Base-by-base conservation (phyloP, 345 rosid genomes). In the Eucalyptus cloeziana region DNA sequence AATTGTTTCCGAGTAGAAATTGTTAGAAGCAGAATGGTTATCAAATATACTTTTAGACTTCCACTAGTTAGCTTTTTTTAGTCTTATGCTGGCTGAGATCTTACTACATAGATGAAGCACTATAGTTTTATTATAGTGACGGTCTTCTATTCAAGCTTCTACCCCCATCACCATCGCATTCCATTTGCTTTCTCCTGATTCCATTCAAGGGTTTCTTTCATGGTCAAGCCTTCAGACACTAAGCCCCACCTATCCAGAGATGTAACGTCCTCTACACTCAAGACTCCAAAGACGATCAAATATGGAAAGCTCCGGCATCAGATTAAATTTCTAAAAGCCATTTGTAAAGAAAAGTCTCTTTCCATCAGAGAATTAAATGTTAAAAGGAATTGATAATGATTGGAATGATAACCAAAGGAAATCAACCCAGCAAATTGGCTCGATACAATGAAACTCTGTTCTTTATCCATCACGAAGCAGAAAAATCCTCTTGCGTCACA, bases 401-500 rank as follows among this genome's bases (percentile, higher is more conserved):
- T 8, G 19, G 40, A n/a, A n/a, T n/a, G 43, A 67, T 31, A 67
- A 67, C 33, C 79, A 67, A 67, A 67, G 40, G 79, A 31, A 67
- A 67, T 67, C 43, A 16, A 17, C 79, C 60, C 22, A 4, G 43
- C 43, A 67, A 67, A 67, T 67, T 17, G 43, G 79, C 79, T 64
- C 4, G 10, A 64, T n/a, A 64, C 76, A 7, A n/a, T 64, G 76
- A 7, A 15, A 64, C 76, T n/a, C 76, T 8, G 21, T 14, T 64
- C 76, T 64, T 31, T 64, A 64, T n/a, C 21, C 76, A 64, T 64
- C 5, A 6, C 21, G 40, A n/a, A n/a, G 76, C 19, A 86, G n/a
- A 21, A 50, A 87, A 85, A 47, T 31, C 88, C 51, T 67, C 80
- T 86, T 64, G 37, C 43, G 83, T 90, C 86, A 90, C 76, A 90